Percentiles rank a stretch among this genome's conserved stretches.
Evolutionary conservation across 1,284 basidiomycete species (phyloP).

Genomic region (Ustilago crameri): DNA sequence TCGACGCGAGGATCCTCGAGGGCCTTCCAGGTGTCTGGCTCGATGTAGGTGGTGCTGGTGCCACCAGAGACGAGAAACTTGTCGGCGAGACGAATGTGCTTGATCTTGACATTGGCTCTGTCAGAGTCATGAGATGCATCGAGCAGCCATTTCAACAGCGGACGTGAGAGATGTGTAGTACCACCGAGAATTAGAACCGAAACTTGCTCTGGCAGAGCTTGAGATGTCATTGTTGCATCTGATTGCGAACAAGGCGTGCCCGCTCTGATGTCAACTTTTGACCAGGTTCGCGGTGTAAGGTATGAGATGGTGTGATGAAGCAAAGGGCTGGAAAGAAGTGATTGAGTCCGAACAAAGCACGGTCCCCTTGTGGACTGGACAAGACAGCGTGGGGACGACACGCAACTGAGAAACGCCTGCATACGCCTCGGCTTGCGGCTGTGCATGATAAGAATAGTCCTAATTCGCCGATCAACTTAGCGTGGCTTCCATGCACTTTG

Average conservation of each 20-base stretch:
- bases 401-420: too few relatives aligned
- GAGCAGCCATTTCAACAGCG: conserved; percentile 48
- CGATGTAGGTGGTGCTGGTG: conserved; percentile 42
- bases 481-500: too few relatives aligned
- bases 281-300: not conserved
- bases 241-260: not conserved
- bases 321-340: too few relatives aligned
- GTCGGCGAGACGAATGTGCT: conserved; percentile 52
- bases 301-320: too few relatives aligned
- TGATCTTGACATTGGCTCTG: conserved; percentile 16
- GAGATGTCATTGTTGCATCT: conserved; percentile 1
- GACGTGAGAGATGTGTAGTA: conserved; percentile 34
- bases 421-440: not conserved
- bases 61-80: conserved; percentile 46
- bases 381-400: too few relatives aligned
- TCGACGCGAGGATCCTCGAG: conserved; percentile 51
- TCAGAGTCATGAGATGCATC: conserved; percentile 5
- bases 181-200: conserved; percentile 58
- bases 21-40: conserved; percentile 36
- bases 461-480: too few relatives aligned
- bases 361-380: too few relatives aligned
- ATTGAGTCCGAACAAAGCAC: too few relatives aligned
- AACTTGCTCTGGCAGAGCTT: conserved; percentile 20
- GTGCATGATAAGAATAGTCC: not conserved
- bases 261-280: not conserved